Evolutionary conservation across 345 rosid genomes (phyloP), one percentile per base, ranked within the genome.

Genomic region (Brassica juncea): DNA sequence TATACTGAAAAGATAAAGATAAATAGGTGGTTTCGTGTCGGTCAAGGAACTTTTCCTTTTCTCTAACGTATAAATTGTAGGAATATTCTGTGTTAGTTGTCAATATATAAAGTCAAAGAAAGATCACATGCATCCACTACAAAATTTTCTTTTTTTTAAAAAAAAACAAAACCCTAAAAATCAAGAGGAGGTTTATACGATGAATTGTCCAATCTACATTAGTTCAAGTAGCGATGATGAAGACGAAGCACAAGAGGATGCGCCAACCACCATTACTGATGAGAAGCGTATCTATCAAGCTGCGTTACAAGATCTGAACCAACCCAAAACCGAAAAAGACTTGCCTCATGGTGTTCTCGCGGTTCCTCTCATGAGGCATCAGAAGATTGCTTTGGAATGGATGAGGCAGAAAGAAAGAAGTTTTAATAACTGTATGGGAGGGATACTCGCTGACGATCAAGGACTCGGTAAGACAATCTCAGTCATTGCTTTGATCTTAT

Each of bases 361-460:
- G 11, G 64, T 59, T 59, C 64, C 64, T 25, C 64, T 59, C 28
- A 59, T 59, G 64, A 59, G 15, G 64, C 64, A 59, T 59, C 64
- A 59, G 64, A 59, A 59, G 14, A 59, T 25, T 25, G 64, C 64
- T 25, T 25, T 59, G 64, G 64, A 59, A 4, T 59, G 64, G 64
- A 59, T 59, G 64, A 4, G 64, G 4, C n/a, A 11, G 14, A 23
- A 23, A 59, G 64, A 59, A 10, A 59, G 32, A 10, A 25, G 64
- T 59, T 59, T 4, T 0, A 59, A 59, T 11, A 59, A 9, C 10
- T 59, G 32, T 59, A 1, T 10, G 15, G 64, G 64, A 23, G 64
- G 32, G 64, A 59, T 59, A 25, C 11, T 59, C 25, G 64, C 64
- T 1, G 64, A 59, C 4, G 64, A 59, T 25, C 64, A 59, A 12